Evolutionary conservation across 2,329 filamentous ascomycete genomes (phyloP), one percentile per base, ranked within the genome.

Genomic region (Rutstroemia sp.): DNA sequence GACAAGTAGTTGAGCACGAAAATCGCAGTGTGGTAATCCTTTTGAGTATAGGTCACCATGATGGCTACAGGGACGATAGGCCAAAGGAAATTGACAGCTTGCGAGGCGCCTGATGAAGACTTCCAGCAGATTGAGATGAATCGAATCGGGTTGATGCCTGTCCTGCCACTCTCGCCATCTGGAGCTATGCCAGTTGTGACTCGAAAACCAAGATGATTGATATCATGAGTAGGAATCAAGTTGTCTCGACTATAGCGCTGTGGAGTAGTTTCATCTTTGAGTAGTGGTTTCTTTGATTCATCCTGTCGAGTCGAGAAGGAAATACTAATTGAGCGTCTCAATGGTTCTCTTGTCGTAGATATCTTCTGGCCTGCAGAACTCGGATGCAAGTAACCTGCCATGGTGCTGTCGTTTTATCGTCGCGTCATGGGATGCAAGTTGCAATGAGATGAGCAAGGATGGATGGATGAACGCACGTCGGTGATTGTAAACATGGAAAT

Each of bases 41-140:
- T 76, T 16, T 74, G 73, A 48, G 76, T 76, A 60, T 81, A 83
- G 65, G 71, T 74, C 49, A 88, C 73, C 19, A 76, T 83, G 62
- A 91, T 83, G n/a, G 86, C 87, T 27, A 81, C 81, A 4, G 87
- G 86, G 2, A 89, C 87, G 58, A 88, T 76, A 5, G 87, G 87
- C 87, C 87, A 91, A 42, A 91, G 78, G 23, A 88, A 64, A 67
- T 90, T 90, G 64, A 87, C 83, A 51, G 77, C 68, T 68, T 78
- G 79, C 5, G 86, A 89, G 9, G 83, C 73, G 21, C 73, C 77
- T 66, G 81, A 86, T 27, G 82, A 81, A 44, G 86, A 88, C 53
- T 72, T 75, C 71, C 82, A 84, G 68, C 78, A 78, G 54, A 90
- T 83, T 61, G 72, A 73, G 37, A 88, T 63, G 66, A 89, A 88